A percentile compares a stretch with the other conserved stretches of the same genome.
Conservation (phyloP, 2,329 filamentous ascomycete genomes). For the Microascus cirrosus region DNA sequence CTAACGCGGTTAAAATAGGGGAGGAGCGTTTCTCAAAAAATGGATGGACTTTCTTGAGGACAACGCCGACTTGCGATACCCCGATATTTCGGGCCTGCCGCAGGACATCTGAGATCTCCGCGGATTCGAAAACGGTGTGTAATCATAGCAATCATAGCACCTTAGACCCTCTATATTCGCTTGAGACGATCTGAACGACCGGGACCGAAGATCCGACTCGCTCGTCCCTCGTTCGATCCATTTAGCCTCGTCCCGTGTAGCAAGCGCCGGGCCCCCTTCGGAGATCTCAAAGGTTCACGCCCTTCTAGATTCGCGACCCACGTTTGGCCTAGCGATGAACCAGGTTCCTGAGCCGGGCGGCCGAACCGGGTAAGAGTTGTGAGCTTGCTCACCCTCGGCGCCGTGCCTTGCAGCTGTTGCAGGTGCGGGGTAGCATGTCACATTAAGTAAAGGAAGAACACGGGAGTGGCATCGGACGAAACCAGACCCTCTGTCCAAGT, state of each 20-base stretch:
- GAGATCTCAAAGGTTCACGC: background rate
- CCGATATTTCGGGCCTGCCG: constrained; percentile 43
- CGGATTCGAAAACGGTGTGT: background rate
- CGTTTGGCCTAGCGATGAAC: background rate
- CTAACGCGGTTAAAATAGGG: constrained; percentile 38
- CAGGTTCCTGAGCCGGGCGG: background rate
- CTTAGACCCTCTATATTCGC: background rate
- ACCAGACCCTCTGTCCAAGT: background rate
- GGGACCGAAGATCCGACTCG: background rate
- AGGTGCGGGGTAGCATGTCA: background rate
- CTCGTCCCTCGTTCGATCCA: background rate
- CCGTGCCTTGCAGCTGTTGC: background rate
- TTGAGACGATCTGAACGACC: background rate
- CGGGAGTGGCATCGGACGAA: background rate
- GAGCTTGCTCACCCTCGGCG: background rate
- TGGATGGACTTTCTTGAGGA: constrained; percentile 94
- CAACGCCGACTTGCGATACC: constrained; percentile 80
- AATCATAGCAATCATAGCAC: background rate
- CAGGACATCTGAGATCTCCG: background rate
- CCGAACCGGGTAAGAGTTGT: background rate
- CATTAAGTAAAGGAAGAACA: background rate
- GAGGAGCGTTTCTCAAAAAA: constrained; percentile 70
- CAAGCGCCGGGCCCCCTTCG: background rate
- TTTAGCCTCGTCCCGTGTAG: background rate
- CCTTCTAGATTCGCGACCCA: background rate